Base-by-base conservation (phyloP, 2,329 filamentous ascomycete genomes). In the Alternaria sp. region DNA sequence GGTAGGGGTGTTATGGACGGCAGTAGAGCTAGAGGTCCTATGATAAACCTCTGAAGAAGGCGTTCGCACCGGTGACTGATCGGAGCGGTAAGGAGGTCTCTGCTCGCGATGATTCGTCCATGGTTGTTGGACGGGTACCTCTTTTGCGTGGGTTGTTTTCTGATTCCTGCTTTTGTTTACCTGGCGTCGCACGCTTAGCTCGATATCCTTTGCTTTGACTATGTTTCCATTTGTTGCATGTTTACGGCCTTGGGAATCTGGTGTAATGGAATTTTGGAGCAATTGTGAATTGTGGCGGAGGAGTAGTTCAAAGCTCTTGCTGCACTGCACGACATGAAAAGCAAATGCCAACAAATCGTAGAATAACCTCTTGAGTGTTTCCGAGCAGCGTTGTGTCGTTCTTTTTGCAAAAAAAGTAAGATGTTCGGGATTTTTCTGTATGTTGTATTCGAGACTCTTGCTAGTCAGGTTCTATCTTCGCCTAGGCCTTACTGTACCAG, bases 1-100 rank as follows among this genome's bases (percentile, higher is more conserved):
- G 80, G 80, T 3, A 73, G 78, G 51, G 81, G 80, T 2, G 79
- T 81, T 14, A 79, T 80, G 71, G 79, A 80, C 63, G 80, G 79
- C 10, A 76, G 74, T 17, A 77, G 76, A 52, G 80, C 80, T 17
- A 76, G 69, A 50, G 79, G 79, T 2, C 81, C 81, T 0, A 75
- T 83, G 77, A 59, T 83, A 8, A 77, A 82, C 61, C 63, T 81
- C 21, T 78, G 29, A 72, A 76, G 49, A 75, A 76, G 37, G 68
- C 74, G 61, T 84, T 83, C 63, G 79, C 76, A 9, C 70, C 74
- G 11, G 65, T 78, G 11, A 75, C 81, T 52, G 79, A 80, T 64
- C 68, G 78, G 21, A 71, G 69, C 57, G 74, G 66, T 51, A 68
- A 61, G 62, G 65, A 61, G 54, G 44, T 44, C 31, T 44, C 37